Evolutionary conservation across 1,284 basidiomycete genomes (phyloP).

Genomic region (Ustilago curta): DNA sequence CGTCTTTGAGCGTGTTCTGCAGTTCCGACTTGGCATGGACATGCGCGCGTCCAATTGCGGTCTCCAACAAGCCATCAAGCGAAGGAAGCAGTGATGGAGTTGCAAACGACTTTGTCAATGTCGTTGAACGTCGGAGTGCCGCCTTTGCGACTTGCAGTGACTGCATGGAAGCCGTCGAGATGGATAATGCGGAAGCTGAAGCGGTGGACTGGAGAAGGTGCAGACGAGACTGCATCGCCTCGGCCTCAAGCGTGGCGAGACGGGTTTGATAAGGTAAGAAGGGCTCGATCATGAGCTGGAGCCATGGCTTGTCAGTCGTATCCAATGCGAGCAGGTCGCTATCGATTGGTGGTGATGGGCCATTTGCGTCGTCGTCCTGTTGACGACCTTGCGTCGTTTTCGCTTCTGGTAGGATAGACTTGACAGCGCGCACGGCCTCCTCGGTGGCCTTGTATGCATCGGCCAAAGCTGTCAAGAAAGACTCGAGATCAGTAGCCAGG

Average conservation of each 20-base stretch:
- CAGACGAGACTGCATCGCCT: constrained; percentile 40
- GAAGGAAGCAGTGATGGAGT: constrained; percentile 26
- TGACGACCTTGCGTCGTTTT: constrained; percentile 2
- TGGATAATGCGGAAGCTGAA: neutral
- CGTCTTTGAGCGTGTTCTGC: constrained; percentile 6
- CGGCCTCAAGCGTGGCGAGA: constrained; percentile 37
- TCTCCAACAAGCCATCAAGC: constrained; percentile 24
- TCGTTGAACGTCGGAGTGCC: constrained; percentile 16
- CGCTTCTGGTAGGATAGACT: constrained; percentile 20
- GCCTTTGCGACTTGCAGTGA: constrained; percentile 26
- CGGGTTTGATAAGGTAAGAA: constrained; percentile 44
- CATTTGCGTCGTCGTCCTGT: constrained; percentile 14
- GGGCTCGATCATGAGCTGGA: constrained; percentile 34
- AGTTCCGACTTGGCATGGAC: constrained; percentile 9
- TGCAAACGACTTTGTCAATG: constrained; percentile 38
- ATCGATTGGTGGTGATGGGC: constrained; percentile 17
- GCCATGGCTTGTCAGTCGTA: constrained; percentile 29
- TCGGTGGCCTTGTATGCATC: constrained; percentile 39
- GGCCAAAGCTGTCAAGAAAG: constrained; percentile 23
- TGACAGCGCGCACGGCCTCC: constrained; percentile 23
- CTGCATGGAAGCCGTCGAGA: constrained; percentile 21
- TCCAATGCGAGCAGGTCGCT: constrained; percentile 21
- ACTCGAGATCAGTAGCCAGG: constrained; percentile 25
- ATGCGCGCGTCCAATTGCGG: constrained; percentile 5
- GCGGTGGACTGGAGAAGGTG: constrained; percentile 16